Percentiles rank a stretch among this genome's conserved stretches.
phyloP scores from a whole-genome alignment of 805 yeast genomes.

The Scheffersomyces coipomensis region DNA sequence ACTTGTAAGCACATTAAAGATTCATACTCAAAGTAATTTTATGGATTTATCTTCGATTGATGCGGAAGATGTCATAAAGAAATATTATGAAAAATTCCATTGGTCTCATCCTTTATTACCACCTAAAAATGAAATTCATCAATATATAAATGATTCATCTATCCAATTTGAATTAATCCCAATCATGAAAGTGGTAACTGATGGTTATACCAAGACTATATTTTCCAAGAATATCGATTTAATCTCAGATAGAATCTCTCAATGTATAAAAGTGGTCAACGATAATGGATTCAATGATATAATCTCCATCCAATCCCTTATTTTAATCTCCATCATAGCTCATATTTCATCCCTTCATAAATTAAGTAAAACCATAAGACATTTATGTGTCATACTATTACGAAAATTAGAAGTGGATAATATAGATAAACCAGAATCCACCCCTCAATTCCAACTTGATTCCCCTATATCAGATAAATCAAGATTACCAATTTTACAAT shows the following conservation, averaged over 20 bases:
- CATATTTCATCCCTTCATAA: conserved; percentile 55
- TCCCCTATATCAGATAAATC: conserved; percentile 1
- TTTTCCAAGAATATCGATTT: conserved; percentile 11
- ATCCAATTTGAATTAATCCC: conserved; percentile 40
- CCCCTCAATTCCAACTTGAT: neutral
- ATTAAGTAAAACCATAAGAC: conserved; percentile 41
- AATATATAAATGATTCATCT: conserved; percentile 30
- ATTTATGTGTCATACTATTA: conserved; percentile 38
- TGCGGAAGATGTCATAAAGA: conserved; percentile 7
- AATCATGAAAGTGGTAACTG: conserved; percentile 49
- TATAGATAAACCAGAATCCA: conserved; percentile 25
- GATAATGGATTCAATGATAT: conserved; percentile 30
- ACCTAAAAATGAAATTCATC: conserved; percentile 27
- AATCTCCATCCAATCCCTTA: conserved; percentile 40
- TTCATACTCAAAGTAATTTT: conserved; percentile 5
- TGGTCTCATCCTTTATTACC: conserved; percentile 50
- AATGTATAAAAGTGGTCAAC: conserved; percentile 14
- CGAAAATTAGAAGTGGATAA: conserved; percentile 35
- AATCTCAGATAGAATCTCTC: conserved; percentile 16
- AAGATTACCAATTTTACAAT: conserved; percentile 3
- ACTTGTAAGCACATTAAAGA: conserved; percentile 2
- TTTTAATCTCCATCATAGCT: conserved; percentile 41
- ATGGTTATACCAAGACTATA: conserved; percentile 36
- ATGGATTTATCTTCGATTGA: conserved; percentile 9
- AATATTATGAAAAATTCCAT: conserved; percentile 17